A percentile compares a stretch with the other conserved stretches of the same genome.
Conservation (phyloP, 768 basidiomycete genomes). For the Tulasnella sp. region DNA sequence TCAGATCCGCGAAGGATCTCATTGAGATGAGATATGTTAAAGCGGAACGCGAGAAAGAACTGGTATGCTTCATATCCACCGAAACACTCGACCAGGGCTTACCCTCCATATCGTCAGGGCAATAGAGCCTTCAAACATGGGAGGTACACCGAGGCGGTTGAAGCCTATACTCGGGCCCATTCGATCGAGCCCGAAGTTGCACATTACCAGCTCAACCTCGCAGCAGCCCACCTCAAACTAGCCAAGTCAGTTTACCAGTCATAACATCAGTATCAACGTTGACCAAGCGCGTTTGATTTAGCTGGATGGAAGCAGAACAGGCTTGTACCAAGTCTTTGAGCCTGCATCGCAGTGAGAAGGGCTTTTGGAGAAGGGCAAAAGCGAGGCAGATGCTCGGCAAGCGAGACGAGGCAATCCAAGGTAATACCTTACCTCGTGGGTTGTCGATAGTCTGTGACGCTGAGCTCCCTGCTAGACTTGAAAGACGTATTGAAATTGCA, state of each 20-base stretch:
- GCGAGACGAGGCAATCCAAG: conserved; percentile 47
- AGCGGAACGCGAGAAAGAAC: conserved; percentile 60
- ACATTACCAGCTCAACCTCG: conserved; percentile 64
- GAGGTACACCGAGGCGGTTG: conserved; percentile 42
- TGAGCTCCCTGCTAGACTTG: conserved; percentile 34
- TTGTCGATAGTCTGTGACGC: background rate
- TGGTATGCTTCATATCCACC: conserved; percentile 30
- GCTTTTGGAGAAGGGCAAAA: conserved; percentile 54
- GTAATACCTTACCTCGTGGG: conserved; percentile 25
- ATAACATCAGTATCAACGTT: background rate
- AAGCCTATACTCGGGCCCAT: conserved; percentile 47
- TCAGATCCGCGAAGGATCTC: conserved; percentile 42
- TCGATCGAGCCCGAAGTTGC: conserved; percentile 59
- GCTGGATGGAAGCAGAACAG: conserved; percentile 59
- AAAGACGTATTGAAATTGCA: conserved; percentile 49
- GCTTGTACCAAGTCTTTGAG: conserved; percentile 53
- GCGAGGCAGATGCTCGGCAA: conserved; percentile 50
- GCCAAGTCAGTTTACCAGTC: conserved; percentile 38
- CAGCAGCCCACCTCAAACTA: conserved; percentile 60
- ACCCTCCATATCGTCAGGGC: conserved; percentile 33
- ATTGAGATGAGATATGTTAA: conserved; percentile 63
- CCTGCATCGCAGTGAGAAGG: conserved; percentile 58
- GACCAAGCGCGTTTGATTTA: conserved; percentile 22
- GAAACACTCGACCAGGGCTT: background rate
- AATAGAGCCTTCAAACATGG: conserved; percentile 56